These are phyloP conservation scores for Alternaria angustiovoidea DNA, from an alignment of 2,329 filamentous ascomycete species.

Conservation along the genomic window DNA sequence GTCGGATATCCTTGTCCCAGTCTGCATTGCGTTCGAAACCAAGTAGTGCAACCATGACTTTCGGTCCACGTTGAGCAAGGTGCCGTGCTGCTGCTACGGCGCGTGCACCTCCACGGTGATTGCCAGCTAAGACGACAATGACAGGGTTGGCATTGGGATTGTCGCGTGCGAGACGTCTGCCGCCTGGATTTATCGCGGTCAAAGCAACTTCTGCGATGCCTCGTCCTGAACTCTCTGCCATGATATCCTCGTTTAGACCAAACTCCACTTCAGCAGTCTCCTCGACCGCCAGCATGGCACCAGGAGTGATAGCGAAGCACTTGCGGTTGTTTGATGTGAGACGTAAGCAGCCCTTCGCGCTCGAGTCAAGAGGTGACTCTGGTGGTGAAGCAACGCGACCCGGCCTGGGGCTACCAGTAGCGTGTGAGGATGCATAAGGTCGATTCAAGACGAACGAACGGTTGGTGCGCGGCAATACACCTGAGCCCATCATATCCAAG, in stretches of 20 bases:
- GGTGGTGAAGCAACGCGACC: conserved; percentile 46
- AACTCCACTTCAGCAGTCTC: conserved; percentile 88
- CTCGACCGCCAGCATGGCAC: conserved; percentile 92
- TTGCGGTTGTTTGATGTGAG: conserved; percentile 63
- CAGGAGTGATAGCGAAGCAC: conserved; percentile 68
- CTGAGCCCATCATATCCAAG: conserved; percentile 42
- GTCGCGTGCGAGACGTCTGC: conserved; percentile 62
- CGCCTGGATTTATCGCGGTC: conserved; percentile 67
- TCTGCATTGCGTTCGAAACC: conserved; percentile 84
- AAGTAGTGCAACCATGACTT: conserved; percentile 83
- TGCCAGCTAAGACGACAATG: conserved; percentile 87
- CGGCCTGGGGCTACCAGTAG: conserved; percentile 46
- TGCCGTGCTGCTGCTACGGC: conserved; percentile 87
- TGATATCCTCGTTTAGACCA: conserved; percentile 85
- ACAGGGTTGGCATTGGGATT: conserved; percentile 61
- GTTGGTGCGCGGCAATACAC: conserved; percentile 40
- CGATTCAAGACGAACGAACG: conserved; percentile 41
- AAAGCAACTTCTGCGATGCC: conserved; percentile 87
- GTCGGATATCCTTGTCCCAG: conserved; percentile 78
- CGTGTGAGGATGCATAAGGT: conserved; percentile 49
- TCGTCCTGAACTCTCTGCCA: conserved; percentile 89
- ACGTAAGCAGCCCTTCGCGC: conserved; percentile 53
- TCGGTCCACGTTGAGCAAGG: conserved; percentile 81
- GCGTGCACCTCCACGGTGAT: conserved; percentile 86
- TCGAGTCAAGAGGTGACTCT: conserved; percentile 47